These are phyloP conservation scores for Crithidia bombi DNA, from an alignment of 208 protist species.

Conservation along the genomic window DNA sequence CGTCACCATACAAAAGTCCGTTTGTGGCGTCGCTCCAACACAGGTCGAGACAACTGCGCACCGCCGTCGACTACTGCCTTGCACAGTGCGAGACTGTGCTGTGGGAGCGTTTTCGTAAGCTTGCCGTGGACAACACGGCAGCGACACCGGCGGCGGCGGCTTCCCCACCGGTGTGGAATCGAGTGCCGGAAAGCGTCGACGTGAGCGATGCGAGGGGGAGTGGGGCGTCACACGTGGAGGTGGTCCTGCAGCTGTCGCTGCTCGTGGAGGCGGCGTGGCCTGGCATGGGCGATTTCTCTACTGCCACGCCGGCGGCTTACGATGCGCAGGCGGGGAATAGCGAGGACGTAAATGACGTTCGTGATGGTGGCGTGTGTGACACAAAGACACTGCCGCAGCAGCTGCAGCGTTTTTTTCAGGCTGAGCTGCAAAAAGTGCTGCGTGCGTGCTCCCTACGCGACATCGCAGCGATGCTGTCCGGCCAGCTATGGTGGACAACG, in stretches of 20 bases:
- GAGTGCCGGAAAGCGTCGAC: background rate
- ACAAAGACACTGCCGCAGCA: background rate
- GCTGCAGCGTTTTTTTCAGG: constrained; percentile 1
- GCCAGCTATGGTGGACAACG: constrained; percentile 27
- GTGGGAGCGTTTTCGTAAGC: background rate
- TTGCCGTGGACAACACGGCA: background rate
- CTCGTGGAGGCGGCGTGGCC: background rate
- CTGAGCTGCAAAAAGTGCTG: background rate
- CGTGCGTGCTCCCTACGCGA: constrained; percentile 7
- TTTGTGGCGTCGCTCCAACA: background rate
- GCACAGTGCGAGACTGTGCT: constrained; percentile 12
- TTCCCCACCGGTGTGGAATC: background rate
- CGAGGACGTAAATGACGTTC: background rate
- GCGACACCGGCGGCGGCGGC: background rate
- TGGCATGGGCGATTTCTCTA: no score
- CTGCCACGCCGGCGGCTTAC: no score
- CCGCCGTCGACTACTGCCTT: background rate
- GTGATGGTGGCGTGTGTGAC: background rate
- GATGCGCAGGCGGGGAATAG: background rate
- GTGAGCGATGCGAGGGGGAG: background rate
- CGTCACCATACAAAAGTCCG: background rate
- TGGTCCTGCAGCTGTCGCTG: background rate
- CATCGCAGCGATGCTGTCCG: constrained; percentile 24
- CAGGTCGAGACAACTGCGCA: background rate
- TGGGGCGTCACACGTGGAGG: background rate